Evolutionary conservation across 345 rosid species (phyloP).

Genomic region (Euphorbia peplus): DNA sequence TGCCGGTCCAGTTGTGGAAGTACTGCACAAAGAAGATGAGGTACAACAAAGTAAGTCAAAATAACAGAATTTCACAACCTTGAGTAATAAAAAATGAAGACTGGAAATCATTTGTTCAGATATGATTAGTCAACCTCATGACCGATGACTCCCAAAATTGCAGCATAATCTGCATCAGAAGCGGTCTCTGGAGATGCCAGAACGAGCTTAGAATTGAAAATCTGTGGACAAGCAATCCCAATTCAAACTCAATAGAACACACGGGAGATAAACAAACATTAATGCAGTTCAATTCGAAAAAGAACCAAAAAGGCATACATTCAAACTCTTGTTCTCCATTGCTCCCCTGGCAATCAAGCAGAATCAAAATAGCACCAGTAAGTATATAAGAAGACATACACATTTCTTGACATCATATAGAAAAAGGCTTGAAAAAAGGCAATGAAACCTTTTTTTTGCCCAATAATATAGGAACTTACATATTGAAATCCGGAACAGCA

Average conservation of each 20-base stretch:
- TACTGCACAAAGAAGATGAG: slow-evolving; percentile 53
- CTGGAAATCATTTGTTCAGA: background rate
- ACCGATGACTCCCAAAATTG: slow-evolving; percentile 94
- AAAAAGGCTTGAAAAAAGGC: background rate
- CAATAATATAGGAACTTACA: slow-evolving; percentile 49
- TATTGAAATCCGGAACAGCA: slow-evolving; percentile 96
- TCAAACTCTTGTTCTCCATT: slow-evolving; percentile 99
- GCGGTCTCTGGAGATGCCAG: slow-evolving; percentile 99
- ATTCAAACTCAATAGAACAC: slow-evolving; percentile 14
- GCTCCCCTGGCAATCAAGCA: slow-evolving; percentile 76
- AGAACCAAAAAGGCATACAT: slow-evolving; percentile 44
- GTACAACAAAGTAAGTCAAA: slow-evolving; percentile 27
- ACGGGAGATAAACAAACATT: background rate
- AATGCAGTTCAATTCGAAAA: background rate
- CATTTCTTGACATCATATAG: slow-evolving; percentile 7
- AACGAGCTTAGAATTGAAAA: slow-evolving; percentile 95
- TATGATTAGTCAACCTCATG: slow-evolving; percentile 67
- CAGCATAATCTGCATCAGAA: slow-evolving; percentile 91
- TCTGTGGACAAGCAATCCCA: slow-evolving; percentile 46
- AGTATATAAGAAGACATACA: background rate
- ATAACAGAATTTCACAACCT: slow-evolving; percentile 5
- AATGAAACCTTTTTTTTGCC: background rate
- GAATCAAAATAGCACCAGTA: background rate
- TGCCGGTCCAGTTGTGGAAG: slow-evolving; percentile 99
- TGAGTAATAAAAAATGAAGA: background rate